Percentiles rank a stretch among this genome's conserved stretches.
Evolutionary conservation across 1,139 yeast genomes (phyloP).

Genomic region (Magnusiomyces tetraspermus): DNA sequence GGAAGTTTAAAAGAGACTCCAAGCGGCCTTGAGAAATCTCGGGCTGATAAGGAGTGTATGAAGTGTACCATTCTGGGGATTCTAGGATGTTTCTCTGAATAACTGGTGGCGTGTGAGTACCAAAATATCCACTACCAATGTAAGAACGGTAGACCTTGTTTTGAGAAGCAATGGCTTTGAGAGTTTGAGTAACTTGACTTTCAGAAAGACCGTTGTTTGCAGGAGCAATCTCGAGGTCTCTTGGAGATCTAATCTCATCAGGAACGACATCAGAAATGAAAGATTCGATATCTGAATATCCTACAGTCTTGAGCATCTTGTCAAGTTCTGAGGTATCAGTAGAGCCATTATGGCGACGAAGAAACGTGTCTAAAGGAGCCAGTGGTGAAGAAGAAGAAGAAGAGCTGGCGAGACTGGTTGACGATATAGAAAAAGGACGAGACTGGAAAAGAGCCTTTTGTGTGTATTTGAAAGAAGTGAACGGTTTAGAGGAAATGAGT

Average conservation of each 20-base stretch:
- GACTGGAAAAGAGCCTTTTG: background rate
- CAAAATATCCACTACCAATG: slow-evolving; percentile 92
- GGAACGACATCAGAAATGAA: slow-evolving; percentile 75
- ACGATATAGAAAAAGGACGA: background rate
- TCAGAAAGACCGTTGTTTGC: slow-evolving; percentile 62
- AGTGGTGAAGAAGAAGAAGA: slow-evolving; percentile 22
- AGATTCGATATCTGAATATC: slow-evolving; percentile 56
- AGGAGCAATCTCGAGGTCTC: slow-evolving; percentile 57
- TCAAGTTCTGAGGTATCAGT: slow-evolving; percentile 47
- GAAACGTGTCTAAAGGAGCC: slow-evolving; percentile 62
- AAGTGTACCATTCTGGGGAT: slow-evolving; percentile 96
- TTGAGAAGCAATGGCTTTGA: slow-evolving; percentile 60
- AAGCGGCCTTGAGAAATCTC: slow-evolving; percentile 95
- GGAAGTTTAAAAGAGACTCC: slow-evolving; percentile 81
- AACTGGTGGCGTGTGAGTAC: slow-evolving; percentile 83
- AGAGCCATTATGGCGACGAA: slow-evolving; percentile 89
- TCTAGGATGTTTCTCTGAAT: slow-evolving; percentile 87
- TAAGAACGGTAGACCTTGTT: slow-evolving; percentile 63
- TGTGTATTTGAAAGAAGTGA: too few relatives aligned
- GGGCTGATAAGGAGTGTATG: slow-evolving; percentile 97
- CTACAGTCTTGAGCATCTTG: slow-evolving; percentile 57
- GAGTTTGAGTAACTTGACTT: slow-evolving; percentile 63
- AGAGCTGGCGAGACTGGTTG: background rate
- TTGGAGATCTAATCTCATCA: slow-evolving; percentile 55
- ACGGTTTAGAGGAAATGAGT: too few relatives aligned